Conservation (phyloP, 2,329 filamentous ascomycete species). For the Verticillium zaregamsianum region DNA sequence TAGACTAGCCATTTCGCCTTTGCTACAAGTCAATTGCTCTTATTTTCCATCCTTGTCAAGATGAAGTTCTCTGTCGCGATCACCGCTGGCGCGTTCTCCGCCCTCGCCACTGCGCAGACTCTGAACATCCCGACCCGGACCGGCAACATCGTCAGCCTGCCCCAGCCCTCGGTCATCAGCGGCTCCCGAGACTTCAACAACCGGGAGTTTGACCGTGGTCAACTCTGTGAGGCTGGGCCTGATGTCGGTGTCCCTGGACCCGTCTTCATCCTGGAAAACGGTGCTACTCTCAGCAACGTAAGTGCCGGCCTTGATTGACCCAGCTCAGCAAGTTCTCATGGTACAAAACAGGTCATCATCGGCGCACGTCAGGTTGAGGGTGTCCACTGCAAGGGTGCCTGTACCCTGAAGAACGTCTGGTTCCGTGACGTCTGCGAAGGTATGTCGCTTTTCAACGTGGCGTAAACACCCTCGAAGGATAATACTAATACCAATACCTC, state of each 20-base stretch:
- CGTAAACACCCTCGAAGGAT: neutral
- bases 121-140: conserved; percentile 17
- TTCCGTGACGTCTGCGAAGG: conserved; percentile 34
- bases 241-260: conserved; percentile 22
- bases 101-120: conserved; percentile 13
- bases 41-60: neutral
- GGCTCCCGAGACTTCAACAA: conserved; percentile 14
- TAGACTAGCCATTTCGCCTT: neutral
- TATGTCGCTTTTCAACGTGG: conserved; percentile 1
- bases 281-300: conserved; percentile 44
- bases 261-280: conserved; percentile 48
- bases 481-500: neutral
- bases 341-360: conserved; percentile 33
- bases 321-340: neutral
- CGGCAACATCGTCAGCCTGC: conserved; percentile 15
- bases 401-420: conserved; percentile 34
- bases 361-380: conserved; percentile 44
- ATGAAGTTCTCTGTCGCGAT: neutral
- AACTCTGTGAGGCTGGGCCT: conserved; percentile 11
- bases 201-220: conserved; percentile 16
- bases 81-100: neutral
- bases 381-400: conserved; percentile 45
- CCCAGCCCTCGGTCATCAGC: conserved; percentile 12
- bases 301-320: neutral
- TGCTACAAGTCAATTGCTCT: neutral